Base-by-base conservation (phyloP, 2,329 filamentous ascomycete species). In the Trichoderma afroharzianum region DNA sequence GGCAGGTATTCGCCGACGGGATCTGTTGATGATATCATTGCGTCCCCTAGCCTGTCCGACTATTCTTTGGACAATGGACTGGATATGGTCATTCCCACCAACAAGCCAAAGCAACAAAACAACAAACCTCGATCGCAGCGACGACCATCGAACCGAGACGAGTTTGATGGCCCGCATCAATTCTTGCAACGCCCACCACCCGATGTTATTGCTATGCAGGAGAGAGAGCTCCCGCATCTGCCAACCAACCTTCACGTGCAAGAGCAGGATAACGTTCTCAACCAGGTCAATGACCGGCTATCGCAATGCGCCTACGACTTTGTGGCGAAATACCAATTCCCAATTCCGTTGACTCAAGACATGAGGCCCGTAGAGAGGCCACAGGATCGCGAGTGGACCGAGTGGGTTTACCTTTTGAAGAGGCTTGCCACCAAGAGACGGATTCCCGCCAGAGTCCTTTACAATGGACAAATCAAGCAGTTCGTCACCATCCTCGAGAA, bases 401-500 rank as follows among this genome's bases (percentile, higher is more conserved):
- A 97, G 82, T 97, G 93, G 93, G 93, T 95, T 70, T 94, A 95
- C 80, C 87, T 97, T 72, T 85, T 97, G 75, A 96, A 96, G 83
- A 88, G 93, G 63, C 87, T 97, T 72, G 93, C 93, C 36, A 97
- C 93, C 39, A 96, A 95, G 83, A 88, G 93, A 75, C 90, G 93
- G 73, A 95, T 97, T 76, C 93, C 93, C 6, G 92, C 93, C 61
- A 87, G 93, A 70, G 92, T 96, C 24, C 85, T 97, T 57, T 96
- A 95, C 84, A 93, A 96, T 80, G 92, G 93, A 72, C 93, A 97
- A 82, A 97, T 97, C 82, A 96, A 95, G 83, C 93, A 96, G 81
- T 90, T 97, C 81, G 92, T 96, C 75, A 96, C 93, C 55, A 92
- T 96, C 33, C 83, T 97, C 76, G 93, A 97, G 79, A 97, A 96